phyloP scores from a whole-genome alignment of 257 asterid genomes.

The Solanum chilense region DNA sequence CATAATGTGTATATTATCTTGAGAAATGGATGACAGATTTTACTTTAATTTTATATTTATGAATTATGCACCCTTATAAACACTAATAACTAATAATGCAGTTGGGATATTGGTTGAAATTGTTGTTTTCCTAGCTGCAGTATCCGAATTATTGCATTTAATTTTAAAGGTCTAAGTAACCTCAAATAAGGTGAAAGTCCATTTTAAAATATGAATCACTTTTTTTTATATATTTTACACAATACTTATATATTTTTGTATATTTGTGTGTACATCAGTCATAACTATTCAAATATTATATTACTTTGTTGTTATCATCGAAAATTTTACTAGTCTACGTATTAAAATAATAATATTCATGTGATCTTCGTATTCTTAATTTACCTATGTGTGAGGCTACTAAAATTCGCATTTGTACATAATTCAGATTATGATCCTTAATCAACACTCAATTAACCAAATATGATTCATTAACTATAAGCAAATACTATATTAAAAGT shows the following conservation, averaged over 20 bases:
- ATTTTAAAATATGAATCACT: not conserved
- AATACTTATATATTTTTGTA: not conserved
- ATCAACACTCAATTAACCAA: not conserved
- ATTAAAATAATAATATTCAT: not conserved
- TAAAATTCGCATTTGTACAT: not conserved
- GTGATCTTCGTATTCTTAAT: not conserved
- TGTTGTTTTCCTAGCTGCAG: not conserved
- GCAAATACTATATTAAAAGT: not conserved
- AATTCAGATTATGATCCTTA: not conserved
- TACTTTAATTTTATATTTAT: too few relatives aligned
- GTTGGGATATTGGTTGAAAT: not conserved
- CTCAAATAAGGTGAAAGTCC: not conserved
- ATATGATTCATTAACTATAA: not conserved
- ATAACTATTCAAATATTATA: not conserved
- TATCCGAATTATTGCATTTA: not conserved
- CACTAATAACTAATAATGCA: not conserved
- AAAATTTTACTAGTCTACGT: not conserved
- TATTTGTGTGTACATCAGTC: not conserved
- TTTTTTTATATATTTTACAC: not conserved
- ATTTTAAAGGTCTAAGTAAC: not conserved
- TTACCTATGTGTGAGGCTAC: not conserved
- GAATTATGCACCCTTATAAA: not conserved
- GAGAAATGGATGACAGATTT: not conserved
- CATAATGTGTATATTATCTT: too few relatives aligned
- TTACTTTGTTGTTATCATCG: not conserved